A percentile compares a stretch with the other conserved stretches of the same genome.
Evolutionary conservation across 139 green algal species (phyloP).

Genomic region (Gonium pectorale): DNA sequence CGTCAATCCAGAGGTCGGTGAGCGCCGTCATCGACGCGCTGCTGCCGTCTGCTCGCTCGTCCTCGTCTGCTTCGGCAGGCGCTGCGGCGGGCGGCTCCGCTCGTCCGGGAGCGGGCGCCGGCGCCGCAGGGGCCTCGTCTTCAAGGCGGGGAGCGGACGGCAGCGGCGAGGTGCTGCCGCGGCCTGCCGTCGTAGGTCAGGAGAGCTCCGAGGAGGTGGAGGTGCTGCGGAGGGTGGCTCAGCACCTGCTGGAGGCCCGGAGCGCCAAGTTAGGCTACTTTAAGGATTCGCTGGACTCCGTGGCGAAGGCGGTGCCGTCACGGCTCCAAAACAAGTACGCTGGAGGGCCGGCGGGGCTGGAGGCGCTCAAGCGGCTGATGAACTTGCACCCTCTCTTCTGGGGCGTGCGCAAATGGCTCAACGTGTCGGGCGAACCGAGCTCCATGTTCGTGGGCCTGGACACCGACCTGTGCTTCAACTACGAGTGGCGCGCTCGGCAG

Average conservation of each 20-base stretch:
- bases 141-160: not conserved
- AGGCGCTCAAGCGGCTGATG: not conserved
- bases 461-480: not conserved
- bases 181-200: not conserved
- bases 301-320: not conserved
- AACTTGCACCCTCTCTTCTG: conserved; percentile 8
- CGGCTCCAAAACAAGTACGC: not conserved
- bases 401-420: no score
- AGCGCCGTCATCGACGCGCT: not conserved
- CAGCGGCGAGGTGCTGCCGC: not conserved
- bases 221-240: not conserved
- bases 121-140: not conserved
- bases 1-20: not conserved
- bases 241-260: not conserved
- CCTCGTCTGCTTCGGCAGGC: not conserved
- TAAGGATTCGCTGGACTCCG: not conserved
- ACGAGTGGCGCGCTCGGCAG: not conserved
- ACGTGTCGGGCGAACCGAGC: not conserved
- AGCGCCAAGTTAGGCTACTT: not conserved
- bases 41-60: not conserved
- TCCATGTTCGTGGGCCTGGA: not conserved
- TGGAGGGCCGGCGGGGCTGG: not conserved
- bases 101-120: no score
- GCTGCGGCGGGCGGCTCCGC: not conserved
- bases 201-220: not conserved